A percentile compares a stretch with the other conserved stretches of the same genome.
Conservation (phyloP, 805 yeast genomes). For the Hanseniaspora mollemarum region DNA sequence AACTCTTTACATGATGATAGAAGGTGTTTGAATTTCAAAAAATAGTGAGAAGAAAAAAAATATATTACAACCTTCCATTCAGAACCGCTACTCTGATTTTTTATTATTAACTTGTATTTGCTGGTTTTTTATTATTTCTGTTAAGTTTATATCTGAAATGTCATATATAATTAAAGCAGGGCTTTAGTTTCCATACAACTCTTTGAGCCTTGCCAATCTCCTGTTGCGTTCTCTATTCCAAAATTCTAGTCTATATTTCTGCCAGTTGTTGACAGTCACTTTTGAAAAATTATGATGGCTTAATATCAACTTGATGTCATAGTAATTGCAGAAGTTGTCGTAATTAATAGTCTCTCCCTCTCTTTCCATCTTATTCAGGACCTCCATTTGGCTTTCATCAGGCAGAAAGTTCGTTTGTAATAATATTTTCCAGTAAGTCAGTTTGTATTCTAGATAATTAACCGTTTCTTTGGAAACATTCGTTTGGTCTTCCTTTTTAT, state of each 20-base stretch:
- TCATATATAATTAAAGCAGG: conserved; percentile 1
- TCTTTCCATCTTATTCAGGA: background rate
- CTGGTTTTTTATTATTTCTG: background rate
- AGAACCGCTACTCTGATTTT: conserved; percentile 18
- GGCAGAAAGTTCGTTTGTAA: conserved; percentile 14
- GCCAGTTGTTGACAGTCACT: conserved; percentile 89
- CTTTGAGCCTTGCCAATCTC: conserved; percentile 32
- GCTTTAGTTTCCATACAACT: conserved; percentile 16
- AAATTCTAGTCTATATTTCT: conserved; percentile 79
- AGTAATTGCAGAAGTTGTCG: conserved; percentile 14
- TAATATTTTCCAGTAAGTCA: conserved; percentile 15
- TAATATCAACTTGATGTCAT: conserved; percentile 65
- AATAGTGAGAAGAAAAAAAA: conserved; percentile 14
- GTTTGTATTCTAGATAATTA: conserved; percentile 14
- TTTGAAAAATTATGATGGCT: conserved; percentile 73
- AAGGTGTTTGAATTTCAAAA: conserved; percentile 15
- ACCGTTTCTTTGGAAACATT: conserved; percentile 23
- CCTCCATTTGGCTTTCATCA: conserved; percentile 2
- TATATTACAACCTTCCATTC: conserved; percentile 14
- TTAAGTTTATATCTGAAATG: background rate
- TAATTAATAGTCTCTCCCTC: conserved; percentile 4
- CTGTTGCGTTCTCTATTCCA: conserved; percentile 78
- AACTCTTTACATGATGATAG: conserved; percentile 13
- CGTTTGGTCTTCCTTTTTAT: conserved; percentile 17
- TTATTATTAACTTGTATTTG: background rate